Percentiles rank a stretch among this genome's conserved stretches.
phyloP scores from a whole-genome alignment of 495 filamentous ascomycete genomes.

The Trichoderma orchidacearum region DNA sequence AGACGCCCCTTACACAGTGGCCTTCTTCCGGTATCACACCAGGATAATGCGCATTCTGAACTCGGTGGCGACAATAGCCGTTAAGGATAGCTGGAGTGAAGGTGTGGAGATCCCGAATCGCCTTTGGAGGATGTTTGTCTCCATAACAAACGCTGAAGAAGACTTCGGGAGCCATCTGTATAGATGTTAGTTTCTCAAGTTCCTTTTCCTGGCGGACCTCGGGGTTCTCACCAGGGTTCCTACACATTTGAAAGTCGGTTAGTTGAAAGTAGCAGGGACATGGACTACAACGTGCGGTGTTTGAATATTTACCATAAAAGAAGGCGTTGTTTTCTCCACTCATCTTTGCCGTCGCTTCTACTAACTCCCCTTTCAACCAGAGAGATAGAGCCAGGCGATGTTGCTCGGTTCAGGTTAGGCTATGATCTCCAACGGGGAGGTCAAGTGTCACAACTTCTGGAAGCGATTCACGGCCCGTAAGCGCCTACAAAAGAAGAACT shows the following conservation, averaged over 20 bases:
- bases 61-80: constrained; percentile 49
- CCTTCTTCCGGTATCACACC: constrained; percentile 49
- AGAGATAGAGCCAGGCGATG: too few relatives aligned
- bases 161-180: constrained; percentile 63
- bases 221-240: not conserved
- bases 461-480: too few relatives aligned
- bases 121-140: constrained; percentile 7
- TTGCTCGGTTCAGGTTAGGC: not conserved
- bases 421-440: too few relatives aligned
- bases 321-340: constrained; percentile 37
- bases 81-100: constrained; percentile 67
- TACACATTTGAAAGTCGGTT: not conserved
- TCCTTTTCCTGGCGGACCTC: not conserved
- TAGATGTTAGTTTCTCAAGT: constrained; percentile 19
- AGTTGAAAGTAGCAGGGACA: not conserved
- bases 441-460: not conserved
- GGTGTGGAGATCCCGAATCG: constrained; percentile 37
- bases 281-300: not conserved
- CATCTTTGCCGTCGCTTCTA: not conserved
- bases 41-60: constrained; percentile 58
- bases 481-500: too few relatives aligned
- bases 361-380: too few relatives aligned
- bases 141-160: constrained; percentile 72
- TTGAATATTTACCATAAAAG: constrained; percentile 44
- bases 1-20: constrained; percentile 61